Evolutionary conservation across 768 basidiomycete species (phyloP).

Genomic region (Leccinum olivaceopallidum): DNA sequence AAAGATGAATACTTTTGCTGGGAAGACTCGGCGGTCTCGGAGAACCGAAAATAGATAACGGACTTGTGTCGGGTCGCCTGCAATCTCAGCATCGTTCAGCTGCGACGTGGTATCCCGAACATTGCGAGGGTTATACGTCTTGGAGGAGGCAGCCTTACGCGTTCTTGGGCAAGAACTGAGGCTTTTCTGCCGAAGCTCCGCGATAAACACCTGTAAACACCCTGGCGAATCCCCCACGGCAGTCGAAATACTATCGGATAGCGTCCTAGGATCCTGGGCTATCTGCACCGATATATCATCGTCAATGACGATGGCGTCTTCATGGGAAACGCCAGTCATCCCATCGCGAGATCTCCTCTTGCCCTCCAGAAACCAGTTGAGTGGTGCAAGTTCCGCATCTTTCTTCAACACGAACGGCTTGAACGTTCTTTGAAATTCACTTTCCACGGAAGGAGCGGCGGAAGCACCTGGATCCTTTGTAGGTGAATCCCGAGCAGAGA

Average conservation of each 20-base stretch:
- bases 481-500: constrained; percentile 24
- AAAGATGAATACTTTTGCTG: constrained; percentile 85
- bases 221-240: not conserved
- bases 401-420: constrained; percentile 80
- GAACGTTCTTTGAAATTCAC: constrained; percentile 76
- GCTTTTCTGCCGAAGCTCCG: constrained; percentile 34
- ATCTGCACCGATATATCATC: constrained; percentile 30
- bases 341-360: constrained; percentile 27
- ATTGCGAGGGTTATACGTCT: constrained; percentile 32
- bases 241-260: not conserved
- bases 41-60: constrained; percentile 64
- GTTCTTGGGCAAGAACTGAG: constrained; percentile 22
- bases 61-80: constrained; percentile 68
- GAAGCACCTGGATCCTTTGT: constrained; percentile 29
- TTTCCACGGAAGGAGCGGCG: constrained; percentile 39
- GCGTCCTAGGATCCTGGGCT: constrained; percentile 8
- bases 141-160: constrained; percentile 24
- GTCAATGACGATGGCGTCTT: constrained; percentile 63
- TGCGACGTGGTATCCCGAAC: constrained; percentile 56
- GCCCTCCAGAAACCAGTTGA: constrained; percentile 61
- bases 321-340: constrained; percentile 27
- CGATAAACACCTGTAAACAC: constrained; percentile 18
- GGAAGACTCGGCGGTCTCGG: constrained; percentile 58
- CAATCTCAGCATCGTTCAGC: constrained; percentile 76
- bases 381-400: constrained; percentile 67